Percentiles rank a stretch among this genome's conserved stretches.
phyloP scores from a whole-genome alignment of 805 yeast species.

The Vanderwaltozyma verrucispora region DNA sequence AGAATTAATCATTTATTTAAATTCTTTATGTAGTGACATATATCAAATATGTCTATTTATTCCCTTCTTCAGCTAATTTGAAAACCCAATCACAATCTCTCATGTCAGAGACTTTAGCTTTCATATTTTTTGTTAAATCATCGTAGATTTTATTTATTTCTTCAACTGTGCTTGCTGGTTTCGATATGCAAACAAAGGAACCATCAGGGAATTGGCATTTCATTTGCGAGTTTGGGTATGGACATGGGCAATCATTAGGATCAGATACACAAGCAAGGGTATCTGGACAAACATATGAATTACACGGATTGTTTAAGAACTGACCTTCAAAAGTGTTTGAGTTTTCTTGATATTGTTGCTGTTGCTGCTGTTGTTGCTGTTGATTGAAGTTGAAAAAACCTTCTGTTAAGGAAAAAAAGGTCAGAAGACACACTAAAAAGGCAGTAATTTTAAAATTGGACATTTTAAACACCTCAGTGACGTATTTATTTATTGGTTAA shows the following conservation, averaged over 20 bases:
- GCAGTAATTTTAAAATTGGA: too few species aligned
- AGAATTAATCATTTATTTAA: too few species aligned
- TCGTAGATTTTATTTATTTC: conserved; percentile 28
- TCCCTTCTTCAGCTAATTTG: conserved; percentile 19
- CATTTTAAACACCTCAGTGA: too few species aligned
- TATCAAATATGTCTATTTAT: too few species aligned
- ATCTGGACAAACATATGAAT: conserved; percentile 67
- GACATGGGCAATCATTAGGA: conserved; percentile 79
- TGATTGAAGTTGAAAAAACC: conserved; percentile 35
- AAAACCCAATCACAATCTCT: conserved; percentile 84
- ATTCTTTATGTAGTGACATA: too few species aligned
- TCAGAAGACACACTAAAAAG: not conserved
- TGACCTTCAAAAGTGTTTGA: conserved; percentile 27
- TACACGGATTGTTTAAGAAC: conserved; percentile 39
- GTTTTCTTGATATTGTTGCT: conserved; percentile 23
- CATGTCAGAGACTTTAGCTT: conserved; percentile 35
- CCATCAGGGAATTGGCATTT: conserved; percentile 66
- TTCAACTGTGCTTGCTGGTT: conserved; percentile 47
- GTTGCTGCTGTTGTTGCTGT: conserved; percentile 31
- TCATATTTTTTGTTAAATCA: conserved; percentile 41
- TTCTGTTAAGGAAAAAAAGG: not conserved
- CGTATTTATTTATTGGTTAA: too few species aligned
- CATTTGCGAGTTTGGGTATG: conserved; percentile 73
- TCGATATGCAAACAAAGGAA: conserved; percentile 71
- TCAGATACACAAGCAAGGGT: conserved; percentile 66